Evolutionary conservation across 495 filamentous ascomycete genomes (phyloP).

Genomic region (Lasiosphaeria miniovina): DNA sequence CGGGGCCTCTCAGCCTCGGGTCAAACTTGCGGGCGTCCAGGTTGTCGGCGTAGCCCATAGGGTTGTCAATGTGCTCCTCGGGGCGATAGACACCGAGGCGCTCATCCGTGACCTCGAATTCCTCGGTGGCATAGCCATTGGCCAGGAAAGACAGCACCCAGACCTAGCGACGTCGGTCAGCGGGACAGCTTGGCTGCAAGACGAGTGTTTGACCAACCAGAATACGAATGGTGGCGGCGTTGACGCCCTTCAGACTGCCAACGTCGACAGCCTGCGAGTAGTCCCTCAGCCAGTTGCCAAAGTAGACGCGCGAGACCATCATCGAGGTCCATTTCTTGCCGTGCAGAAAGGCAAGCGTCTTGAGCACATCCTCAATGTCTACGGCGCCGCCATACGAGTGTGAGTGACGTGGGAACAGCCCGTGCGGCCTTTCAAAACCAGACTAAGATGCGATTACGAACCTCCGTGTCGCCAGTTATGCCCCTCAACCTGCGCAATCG

Average conservation of each 20-base stretch:
- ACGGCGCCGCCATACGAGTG: background rate
- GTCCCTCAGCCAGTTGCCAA: slow-evolving; percentile 76
- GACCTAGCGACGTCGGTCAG: slow-evolving; percentile 27
- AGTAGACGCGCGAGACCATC: slow-evolving; percentile 87
- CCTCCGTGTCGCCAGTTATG: slow-evolving; percentile 94
- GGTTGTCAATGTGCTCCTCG: slow-evolving; percentile 93
- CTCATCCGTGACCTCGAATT: slow-evolving; percentile 94
- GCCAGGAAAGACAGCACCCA: slow-evolving; percentile 91
- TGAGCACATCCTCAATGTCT: slow-evolving; percentile 89
- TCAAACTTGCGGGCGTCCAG: slow-evolving; percentile 83
- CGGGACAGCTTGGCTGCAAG: slow-evolving; percentile 1
- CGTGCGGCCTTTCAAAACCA: background rate
- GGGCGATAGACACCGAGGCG: slow-evolving; percentile 88
- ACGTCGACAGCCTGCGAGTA: slow-evolving; percentile 91
- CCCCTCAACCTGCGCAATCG: slow-evolving; percentile 88
- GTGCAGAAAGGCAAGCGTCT: slow-evolving; percentile 79
- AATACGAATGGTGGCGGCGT: slow-evolving; percentile 85
- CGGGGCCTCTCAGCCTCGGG: slow-evolving; percentile 72
- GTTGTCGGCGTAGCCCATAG: slow-evolving; percentile 87
- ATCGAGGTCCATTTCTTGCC: slow-evolving; percentile 94
- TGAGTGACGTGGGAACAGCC: background rate
- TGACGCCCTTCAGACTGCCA: slow-evolving; percentile 83
- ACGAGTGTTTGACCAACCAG: slow-evolving; percentile 47
- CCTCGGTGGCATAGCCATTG: slow-evolving; percentile 93
- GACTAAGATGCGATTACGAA: slow-evolving; percentile 18